Base-by-base conservation (phyloP, 2,329 filamentous ascomycete species). In the Fusarium napiforme region DNA sequence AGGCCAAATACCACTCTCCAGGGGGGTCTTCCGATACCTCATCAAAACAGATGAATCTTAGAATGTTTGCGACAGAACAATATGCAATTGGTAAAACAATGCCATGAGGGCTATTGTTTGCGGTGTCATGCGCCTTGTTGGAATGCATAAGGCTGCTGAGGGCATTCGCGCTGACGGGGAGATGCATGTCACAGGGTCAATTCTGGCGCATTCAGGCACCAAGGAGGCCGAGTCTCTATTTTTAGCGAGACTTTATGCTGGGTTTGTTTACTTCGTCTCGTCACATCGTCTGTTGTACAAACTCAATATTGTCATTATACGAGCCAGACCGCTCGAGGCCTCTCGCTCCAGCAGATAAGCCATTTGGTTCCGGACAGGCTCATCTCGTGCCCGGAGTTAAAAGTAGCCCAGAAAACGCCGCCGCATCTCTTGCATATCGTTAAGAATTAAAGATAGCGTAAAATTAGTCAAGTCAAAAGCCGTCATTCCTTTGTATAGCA, bases 1-100 rank as follows among this genome's bases (percentile, higher is more conserved):
- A 65, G 65, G 40, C 39, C 42, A 32, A 47, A 57, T 65, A 34
- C 32, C 56, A 50, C 30, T 45, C 11, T 59, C 52, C 53, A 65
- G 65, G 67, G 59, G 60, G 28, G 60, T 70, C 67, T 70, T 61
- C 46, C 14, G 57, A 70, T n/a, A 37, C 46, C 59, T 69, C 45
- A 65, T 46, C 34, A 52, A 52, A 69, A 19, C 30, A 45, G 43
- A 34, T 40, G 23, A 18, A 55, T n/a, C 36, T n/a, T 26, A 2
- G 9, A 16, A 55, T 55, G 34, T 28, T 40, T 55, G 50, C 50
- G 23, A 30, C 34, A 7, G 23, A 40, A 14, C 12, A 7, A 40
- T 7, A 28, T 50, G 61, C 30, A 28, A 37, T 50, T 30, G 11
- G 19, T 21, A 59, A 14, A 18, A 23, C 15, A 37, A 59, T 50